These are phyloP conservation scores for Raffaelea ambrosiae DNA, from an alignment of 2,329 filamentous ascomycete genomes.

Conservation along the genomic window DNA sequence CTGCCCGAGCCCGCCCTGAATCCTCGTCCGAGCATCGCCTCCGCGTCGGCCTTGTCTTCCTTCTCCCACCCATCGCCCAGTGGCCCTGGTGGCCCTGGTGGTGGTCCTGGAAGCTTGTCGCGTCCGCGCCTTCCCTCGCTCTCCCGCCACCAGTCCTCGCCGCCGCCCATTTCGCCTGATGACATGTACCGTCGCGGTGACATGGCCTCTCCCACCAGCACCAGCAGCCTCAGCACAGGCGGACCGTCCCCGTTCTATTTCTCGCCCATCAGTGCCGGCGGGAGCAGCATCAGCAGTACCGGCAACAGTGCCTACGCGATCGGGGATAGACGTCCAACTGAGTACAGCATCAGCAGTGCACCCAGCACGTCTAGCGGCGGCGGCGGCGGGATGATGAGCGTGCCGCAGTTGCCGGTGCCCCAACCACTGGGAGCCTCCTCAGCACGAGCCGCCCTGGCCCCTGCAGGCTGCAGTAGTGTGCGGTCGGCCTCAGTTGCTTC, in stretches of 20 bases:
- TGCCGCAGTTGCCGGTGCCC: too few species aligned
- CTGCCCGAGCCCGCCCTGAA: slow-evolving; percentile 17
- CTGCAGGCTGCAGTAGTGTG: too few species aligned
- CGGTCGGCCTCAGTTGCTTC: too few species aligned
- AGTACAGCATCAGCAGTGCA: too few species aligned
- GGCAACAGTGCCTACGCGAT: background rate
- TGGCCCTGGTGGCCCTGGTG: slow-evolving; percentile 17
- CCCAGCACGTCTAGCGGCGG: too few species aligned
- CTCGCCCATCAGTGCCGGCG: slow-evolving; percentile 21
- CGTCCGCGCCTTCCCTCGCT: slow-evolving; percentile 21
- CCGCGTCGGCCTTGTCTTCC: slow-evolving; percentile 16
- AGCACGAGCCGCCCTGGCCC: too few species aligned
- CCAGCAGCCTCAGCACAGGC: slow-evolving; percentile 22
- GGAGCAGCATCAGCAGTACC: slow-evolving; percentile 19
- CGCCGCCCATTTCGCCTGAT: slow-evolving; percentile 43
- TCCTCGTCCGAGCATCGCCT: slow-evolving; percentile 6
- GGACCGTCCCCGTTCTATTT: slow-evolving; percentile 22
- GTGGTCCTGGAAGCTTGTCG: too few species aligned
- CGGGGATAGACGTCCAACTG: too few species aligned
- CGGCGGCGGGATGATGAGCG: too few species aligned
- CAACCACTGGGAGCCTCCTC: too few species aligned
- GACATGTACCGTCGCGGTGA: slow-evolving; percentile 32
- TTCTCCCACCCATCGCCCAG: slow-evolving; percentile 23
- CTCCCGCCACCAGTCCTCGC: slow-evolving; percentile 18
- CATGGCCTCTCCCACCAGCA: slow-evolving; percentile 36